Percentiles rank a stretch among this genome's conserved stretches.
These are phyloP conservation scores for Lichenothelia convexa DNA, from an alignment of 495 filamentous ascomycete species.

Conservation along the genomic window DNA sequence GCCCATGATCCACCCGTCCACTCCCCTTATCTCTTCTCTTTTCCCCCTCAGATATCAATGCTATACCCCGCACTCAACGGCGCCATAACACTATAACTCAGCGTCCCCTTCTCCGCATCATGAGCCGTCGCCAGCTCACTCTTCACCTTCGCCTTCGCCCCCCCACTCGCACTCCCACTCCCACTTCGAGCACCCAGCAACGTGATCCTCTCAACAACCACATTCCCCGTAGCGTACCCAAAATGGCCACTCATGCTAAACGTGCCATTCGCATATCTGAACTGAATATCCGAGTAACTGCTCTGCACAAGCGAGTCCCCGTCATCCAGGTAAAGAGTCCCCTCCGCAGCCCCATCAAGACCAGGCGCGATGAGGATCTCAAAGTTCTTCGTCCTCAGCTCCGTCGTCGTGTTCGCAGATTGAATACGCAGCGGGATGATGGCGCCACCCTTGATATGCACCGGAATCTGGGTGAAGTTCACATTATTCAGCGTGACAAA, in stretches of 20 bases:
- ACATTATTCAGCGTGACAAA: slow-evolving; percentile 34
- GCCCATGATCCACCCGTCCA: too few relatives aligned
- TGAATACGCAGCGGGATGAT: slow-evolving; percentile 46
- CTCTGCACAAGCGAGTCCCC: slow-evolving; percentile 16
- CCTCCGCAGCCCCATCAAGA: slow-evolving; percentile 27
- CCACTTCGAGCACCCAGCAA: slow-evolving; percentile 11
- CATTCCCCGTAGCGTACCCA: slow-evolving; percentile 10
- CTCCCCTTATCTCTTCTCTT: too few relatives aligned
- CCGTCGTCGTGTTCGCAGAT: slow-evolving; percentile 50
- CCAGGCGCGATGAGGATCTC: slow-evolving; percentile 50
- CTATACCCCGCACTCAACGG: too few relatives aligned
- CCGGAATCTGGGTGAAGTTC: slow-evolving; percentile 46
- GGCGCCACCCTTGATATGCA: slow-evolving; percentile 54
- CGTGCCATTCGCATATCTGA: slow-evolving; percentile 11
- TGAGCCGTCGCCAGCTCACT: too few relatives aligned
- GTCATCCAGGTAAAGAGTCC: slow-evolving; percentile 33
- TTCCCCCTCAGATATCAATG: too few relatives aligned
- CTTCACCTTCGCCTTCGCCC: too few relatives aligned
- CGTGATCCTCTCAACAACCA: slow-evolving; percentile 9
- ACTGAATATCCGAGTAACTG: slow-evolving; percentile 13
- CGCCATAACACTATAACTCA: too few relatives aligned
- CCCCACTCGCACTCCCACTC: too few relatives aligned
- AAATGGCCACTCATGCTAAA: slow-evolving; percentile 13
- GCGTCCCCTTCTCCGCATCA: too few relatives aligned
- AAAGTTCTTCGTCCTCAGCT: slow-evolving; percentile 47